phyloP scores from a whole-genome alignment of 805 yeast genomes.

The Suhomyces prunicola region DNA sequence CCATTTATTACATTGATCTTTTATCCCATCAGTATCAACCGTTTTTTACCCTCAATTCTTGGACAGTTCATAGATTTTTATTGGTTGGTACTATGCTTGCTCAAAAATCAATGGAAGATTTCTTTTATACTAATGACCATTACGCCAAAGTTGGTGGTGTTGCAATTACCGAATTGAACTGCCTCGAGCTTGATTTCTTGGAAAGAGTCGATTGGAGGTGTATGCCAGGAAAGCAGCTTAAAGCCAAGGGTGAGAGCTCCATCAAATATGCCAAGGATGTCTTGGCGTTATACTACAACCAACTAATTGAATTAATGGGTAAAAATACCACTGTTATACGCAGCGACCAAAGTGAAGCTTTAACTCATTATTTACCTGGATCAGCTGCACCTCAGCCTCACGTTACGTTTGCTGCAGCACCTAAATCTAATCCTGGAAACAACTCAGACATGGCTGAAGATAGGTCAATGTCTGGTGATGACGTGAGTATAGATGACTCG shows the following conservation, averaged over 20 bases:
- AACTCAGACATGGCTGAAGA: background rate
- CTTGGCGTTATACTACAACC: constrained; percentile 37
- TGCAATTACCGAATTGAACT: constrained; percentile 74
- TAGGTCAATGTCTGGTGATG: background rate
- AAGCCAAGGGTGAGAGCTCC: constrained; percentile 8
- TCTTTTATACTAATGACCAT: constrained; percentile 89
- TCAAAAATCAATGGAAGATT: constrained; percentile 87
- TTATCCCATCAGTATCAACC: constrained; percentile 71
- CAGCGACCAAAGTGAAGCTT: constrained; percentile 2
- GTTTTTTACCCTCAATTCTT: constrained; percentile 77
- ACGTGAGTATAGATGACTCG: constrained; percentile 2
- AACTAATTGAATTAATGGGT: constrained; percentile 42
- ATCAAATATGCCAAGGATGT: constrained; percentile 37
- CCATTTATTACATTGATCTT: constrained; percentile 88
- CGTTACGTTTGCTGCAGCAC: background rate
- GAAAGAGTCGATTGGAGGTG: constrained; percentile 68
- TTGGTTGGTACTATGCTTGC: constrained; percentile 89
- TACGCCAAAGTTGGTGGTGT: constrained; percentile 97
- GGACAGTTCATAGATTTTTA: constrained; percentile 90
- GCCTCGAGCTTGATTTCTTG: constrained; percentile 85
- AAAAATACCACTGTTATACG: constrained; percentile 16
- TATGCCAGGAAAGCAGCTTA: constrained; percentile 36
- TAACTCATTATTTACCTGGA: constrained; percentile 2
- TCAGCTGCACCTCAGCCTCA: background rate
- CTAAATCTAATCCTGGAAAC: background rate